phyloP scores from a whole-genome alignment of 179 eudicot species.

The Pouteria campechiana region DNA sequence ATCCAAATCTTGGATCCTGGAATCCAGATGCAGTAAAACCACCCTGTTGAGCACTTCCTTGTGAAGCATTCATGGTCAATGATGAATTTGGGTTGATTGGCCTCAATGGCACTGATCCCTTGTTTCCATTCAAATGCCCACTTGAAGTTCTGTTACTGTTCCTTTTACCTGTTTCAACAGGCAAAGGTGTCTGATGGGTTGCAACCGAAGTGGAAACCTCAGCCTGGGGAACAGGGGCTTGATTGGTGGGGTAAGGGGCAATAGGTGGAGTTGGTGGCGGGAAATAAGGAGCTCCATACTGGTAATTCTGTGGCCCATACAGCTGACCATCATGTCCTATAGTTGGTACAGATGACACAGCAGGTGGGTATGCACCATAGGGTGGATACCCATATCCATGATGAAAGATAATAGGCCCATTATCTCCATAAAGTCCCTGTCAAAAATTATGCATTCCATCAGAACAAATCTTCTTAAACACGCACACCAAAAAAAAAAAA shows the following conservation, averaged over 20 bases:
- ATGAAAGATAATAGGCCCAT: conserved; percentile 45
- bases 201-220: conserved; percentile 22
- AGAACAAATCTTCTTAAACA: too few relatives aligned
- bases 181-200: conserved; percentile 25
- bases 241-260: conserved; percentile 17
- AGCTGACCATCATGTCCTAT: conserved; percentile 54
- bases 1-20: conserved; percentile 41
- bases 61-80: conserved; percentile 18
- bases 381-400: conserved; percentile 56
- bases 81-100: conserved; percentile 24
- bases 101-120: conserved; percentile 16
- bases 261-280: conserved; percentile 30
- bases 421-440: conserved; percentile 58
- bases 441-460: too few relatives aligned
- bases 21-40: conserved; percentile 28
- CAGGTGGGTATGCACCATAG: conserved; percentile 51
- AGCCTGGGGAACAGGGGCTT: conserved; percentile 24
- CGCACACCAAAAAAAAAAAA: too few relatives aligned
- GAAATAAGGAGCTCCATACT: conserved; percentile 50
- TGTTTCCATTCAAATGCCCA: conserved; percentile 24
- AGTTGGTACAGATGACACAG: conserved; percentile 49
- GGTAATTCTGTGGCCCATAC: conserved; percentile 54
- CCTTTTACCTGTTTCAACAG: conserved; percentile 21
- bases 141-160: conserved; percentile 13
- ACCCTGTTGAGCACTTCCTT: conserved; percentile 23